phyloP scores from a whole-genome alignment of 2,329 filamentous ascomycete species.

The Aspergillus latus region DNA sequence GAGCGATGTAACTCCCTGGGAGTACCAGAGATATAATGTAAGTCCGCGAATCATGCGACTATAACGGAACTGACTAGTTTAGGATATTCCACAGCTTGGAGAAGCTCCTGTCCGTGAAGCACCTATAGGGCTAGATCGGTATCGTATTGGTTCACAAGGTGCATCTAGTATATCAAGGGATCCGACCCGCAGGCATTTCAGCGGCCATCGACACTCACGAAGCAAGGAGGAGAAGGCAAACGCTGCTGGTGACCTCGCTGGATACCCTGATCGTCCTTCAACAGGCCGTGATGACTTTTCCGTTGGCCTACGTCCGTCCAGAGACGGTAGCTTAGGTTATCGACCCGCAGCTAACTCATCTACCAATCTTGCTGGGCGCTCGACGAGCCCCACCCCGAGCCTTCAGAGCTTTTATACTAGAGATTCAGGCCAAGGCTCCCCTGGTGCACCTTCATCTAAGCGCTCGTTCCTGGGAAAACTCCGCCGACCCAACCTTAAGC shows the following conservation, averaged over 20 bases:
- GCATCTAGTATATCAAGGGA: constrained; percentile 47
- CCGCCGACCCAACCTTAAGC: constrained; percentile 47
- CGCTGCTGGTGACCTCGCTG: constrained; percentile 35
- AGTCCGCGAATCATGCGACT: constrained; percentile 32
- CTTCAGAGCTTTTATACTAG: constrained; percentile 60
- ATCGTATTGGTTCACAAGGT: constrained; percentile 61
- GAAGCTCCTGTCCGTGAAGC: constrained; percentile 73
- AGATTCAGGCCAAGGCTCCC: constrained; percentile 44
- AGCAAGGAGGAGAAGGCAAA: constrained; percentile 60
- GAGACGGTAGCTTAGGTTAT: constrained; percentile 47
- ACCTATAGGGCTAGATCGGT: constrained; percentile 67
- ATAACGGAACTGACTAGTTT: constrained; percentile 7
- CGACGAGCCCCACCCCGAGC: constrained; percentile 80
- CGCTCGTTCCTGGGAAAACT: constrained; percentile 56
- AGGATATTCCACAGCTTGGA: constrained; percentile 75
- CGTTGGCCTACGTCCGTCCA: constrained; percentile 51
- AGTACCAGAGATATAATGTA: constrained; percentile 83
- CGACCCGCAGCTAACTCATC: constrained; percentile 53
- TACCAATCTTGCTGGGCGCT: constrained; percentile 57
- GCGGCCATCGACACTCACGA: constrained; percentile 47
- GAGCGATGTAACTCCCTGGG: constrained; percentile 95
- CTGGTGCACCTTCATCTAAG: constrained; percentile 38
- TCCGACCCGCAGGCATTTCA: constrained; percentile 54
- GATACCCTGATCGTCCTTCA: constrained; percentile 66
- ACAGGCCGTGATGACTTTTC: constrained; percentile 73